Evolutionary conservation across 2,329 filamentous ascomycete genomes (phyloP), one percentile per base, ranked within the genome.

Genomic region (Cladobotryum protrusum): DNA sequence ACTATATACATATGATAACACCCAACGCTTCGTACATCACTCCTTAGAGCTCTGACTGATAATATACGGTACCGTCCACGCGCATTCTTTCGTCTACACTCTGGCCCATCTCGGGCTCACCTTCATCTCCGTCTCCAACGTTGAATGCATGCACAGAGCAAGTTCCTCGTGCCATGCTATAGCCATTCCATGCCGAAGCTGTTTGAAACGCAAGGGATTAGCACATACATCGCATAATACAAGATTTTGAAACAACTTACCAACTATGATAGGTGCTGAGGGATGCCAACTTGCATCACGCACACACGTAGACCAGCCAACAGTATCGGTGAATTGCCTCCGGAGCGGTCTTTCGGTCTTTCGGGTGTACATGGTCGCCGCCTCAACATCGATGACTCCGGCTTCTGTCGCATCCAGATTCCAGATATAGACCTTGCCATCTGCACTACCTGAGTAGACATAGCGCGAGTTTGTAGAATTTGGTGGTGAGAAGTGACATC

Each of bases 241-340:
- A 39, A 5, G 49, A 24, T 9, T 34, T 17, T 17, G 37, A 20
- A 40, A 32, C 14, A 34, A 72, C 75, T 69, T 63, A 80, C 78
- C 77, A 60, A 77, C 90, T 55, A 96, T 75, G 37, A 95, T 75
- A 1, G 90, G 89, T 2, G 86, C 88, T 56, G 78, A 85, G 1
- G 91, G 91, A 70, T 95, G 90, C 91, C 91, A 96, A 62, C 86
- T 89, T 18, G 87, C 89, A 72, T 96, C 91, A 33, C 91, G 77
- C 17, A 96, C 88, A 57, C 88, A 88, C 0, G 89, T 89, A 54
- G 79, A 79, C 86, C 87, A 92, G 9, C 72, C 70, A 0, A 73
- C 71, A 24, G 75, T 68, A 29, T 79, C 77, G n/a, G 79, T 74
- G 24, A 75, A 73, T 40, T 82, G 85, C 7, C 76, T 72, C 45